Base-by-base conservation (phyloP, 768 basidiomycete species). In the Tylopilus felleus region DNA sequence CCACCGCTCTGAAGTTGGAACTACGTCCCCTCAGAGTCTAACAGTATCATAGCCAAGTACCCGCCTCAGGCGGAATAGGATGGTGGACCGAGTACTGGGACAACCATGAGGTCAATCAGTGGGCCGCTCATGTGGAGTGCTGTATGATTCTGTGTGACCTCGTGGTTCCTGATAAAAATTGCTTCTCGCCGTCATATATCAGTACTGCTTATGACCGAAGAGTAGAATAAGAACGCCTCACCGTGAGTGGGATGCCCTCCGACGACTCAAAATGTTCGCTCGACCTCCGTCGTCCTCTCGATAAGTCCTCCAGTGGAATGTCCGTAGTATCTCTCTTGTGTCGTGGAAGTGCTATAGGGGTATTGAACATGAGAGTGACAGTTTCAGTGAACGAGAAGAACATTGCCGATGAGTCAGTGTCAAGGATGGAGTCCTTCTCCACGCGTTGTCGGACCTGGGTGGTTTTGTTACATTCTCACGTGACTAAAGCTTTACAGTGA, bases 281-380 rank as follows among this genome's bases (percentile, higher is more conserved):
- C 39, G 38, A 46, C 13, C 17, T 41, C n/a, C 28, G 39, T 23
- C 29, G 52, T 52, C 21, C 29, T 42, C 9, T 45, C 23, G 59
- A 48, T 12, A 70, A 9, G 12, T 68, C 64, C 13, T 52, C 49
- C 27, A 70, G 62, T 3, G 57, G 50, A 5, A 71, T 53, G 10
- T 60, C 57, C 6, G 21, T 46, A 3, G n/a, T 16, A 16, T 23
- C 17, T 25, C 1, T 33, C 42, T 42, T 54, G 33, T 1, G 5
- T 12, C 2, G 39, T 13, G 57, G 46, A 25, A 61, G 55, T 31
- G 44, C 52, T 33, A 68, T 61, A 4, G 67, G 67, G 8, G 66
- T 68, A 25, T 56, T 64, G 21, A 66, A 50, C 41, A 70, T 49
- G 13, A 66, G 29, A 10, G 19, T 28, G 10, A 64, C 5, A 4